Evolutionary conservation across 768 basidiomycete genomes (phyloP).

Genomic region (Termitomyces sp.): DNA sequence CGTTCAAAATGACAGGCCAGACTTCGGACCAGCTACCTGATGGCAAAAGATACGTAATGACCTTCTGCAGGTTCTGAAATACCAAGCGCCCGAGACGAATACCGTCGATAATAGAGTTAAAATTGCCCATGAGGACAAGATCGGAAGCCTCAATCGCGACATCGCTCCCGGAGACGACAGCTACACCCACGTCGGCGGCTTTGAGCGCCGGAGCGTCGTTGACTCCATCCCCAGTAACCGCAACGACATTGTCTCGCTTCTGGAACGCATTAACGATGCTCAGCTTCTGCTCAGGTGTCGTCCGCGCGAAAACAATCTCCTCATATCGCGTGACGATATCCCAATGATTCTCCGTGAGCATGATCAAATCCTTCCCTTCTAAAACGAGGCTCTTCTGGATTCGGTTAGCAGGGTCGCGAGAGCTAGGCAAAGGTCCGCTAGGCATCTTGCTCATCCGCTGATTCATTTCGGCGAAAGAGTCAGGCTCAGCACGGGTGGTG

Average conservation of each 20-base stretch:
- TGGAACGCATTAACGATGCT: neutral
- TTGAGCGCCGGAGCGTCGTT: neutral
- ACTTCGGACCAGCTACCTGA: neutral
- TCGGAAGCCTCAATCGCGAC: neutral
- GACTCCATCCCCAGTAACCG: neutral
- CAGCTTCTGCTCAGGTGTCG: conserved; percentile 51
- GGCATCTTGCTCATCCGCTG: neutral
- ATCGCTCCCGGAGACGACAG: neutral
- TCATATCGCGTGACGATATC: conserved; percentile 32
- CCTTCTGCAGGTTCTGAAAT: neutral
- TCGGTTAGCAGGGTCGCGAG: conserved; percentile 23
- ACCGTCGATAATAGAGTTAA: neutral
- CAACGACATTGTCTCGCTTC: neutral
- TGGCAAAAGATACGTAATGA: neutral
- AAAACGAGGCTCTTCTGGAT: conserved; percentile 33
- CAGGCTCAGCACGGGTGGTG: conserved; percentile 24
- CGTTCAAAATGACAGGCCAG: neutral
- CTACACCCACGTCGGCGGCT: neutral
- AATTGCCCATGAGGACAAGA: neutral
- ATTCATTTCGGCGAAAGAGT: conserved; percentile 2
- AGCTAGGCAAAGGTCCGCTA: neutral
- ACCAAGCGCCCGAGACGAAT: neutral
- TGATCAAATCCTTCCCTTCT: conserved; percentile 38
- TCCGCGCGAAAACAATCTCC: conserved; percentile 50
- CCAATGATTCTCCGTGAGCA: conserved; percentile 33